phyloP scores from a whole-genome alignment of 2,329 filamentous ascomycete genomes.

The Sarocladiaceae sp. region DNA sequence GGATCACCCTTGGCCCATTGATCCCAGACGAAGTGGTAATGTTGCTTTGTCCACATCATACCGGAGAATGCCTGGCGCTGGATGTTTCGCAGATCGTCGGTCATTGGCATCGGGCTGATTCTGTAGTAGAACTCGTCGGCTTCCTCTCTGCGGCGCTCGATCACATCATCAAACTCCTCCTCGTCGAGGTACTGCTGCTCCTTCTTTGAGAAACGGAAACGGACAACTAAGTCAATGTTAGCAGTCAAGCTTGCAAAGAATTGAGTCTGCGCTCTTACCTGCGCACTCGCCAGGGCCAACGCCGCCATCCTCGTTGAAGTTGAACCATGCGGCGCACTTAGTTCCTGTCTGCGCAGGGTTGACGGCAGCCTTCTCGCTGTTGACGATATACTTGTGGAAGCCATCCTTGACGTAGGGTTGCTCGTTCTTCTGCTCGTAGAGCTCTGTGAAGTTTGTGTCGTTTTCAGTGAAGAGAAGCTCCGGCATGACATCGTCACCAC shows the following conservation, averaged over 20 bases:
- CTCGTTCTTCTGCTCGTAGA: constrained; percentile 77
- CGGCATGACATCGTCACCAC: constrained; percentile 79
- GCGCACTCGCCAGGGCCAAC: constrained; percentile 89
- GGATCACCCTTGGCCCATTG: constrained; percentile 97
- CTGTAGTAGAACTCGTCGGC: constrained; percentile 95
- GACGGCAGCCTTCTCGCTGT: constrained; percentile 73
- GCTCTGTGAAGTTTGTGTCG: constrained; percentile 76
- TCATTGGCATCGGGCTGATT: constrained; percentile 88
- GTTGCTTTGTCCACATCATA: constrained; percentile 99
- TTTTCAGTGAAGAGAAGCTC: constrained; percentile 91
- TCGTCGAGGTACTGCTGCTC: constrained; percentile 80
- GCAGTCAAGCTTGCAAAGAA: constrained; percentile 8
- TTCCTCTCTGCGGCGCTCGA: constrained; percentile 81
- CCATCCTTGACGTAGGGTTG: constrained; percentile 90
- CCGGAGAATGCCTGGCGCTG: constrained; percentile 91
- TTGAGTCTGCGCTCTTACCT: constrained; percentile 50
- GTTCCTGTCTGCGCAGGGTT: constrained; percentile 80
- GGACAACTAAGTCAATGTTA: constrained; percentile 58
- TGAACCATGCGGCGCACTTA: constrained; percentile 87
- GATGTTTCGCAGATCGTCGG: constrained; percentile 89
- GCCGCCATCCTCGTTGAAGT: constrained; percentile 84
- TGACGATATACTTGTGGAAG: constrained; percentile 84
- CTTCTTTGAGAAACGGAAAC: constrained; percentile 79
- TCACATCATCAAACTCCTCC: constrained; percentile 84
- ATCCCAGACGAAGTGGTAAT: constrained; percentile 96